Conservation (phyloP, 192 early-diverging fungal genomes). For the Gorgonomyces haynaldii region DNA sequence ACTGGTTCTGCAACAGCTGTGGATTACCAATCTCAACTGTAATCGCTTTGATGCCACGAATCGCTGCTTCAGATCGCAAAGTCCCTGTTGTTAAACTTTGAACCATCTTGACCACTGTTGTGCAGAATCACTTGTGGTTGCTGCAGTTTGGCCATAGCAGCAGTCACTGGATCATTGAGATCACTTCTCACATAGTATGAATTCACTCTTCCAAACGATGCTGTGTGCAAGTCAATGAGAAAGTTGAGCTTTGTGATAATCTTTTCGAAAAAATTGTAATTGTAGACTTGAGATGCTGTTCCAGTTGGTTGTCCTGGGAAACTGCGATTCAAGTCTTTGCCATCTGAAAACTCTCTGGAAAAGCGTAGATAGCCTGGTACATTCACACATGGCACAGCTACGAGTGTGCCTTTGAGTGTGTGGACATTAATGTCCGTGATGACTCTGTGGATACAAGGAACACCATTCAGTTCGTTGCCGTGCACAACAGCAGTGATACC, state of each 20-base stretch:
- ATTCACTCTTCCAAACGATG: constrained; percentile 73
- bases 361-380: constrained; percentile 71
- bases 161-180: constrained; percentile 63
- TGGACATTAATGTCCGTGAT: constrained; percentile 64
- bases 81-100: constrained; percentile 43
- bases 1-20: constrained; percentile 72
- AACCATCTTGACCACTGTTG: constrained; percentile 57
- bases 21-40: constrained; percentile 91
- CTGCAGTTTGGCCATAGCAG: constrained; percentile 70
- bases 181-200: constrained; percentile 79
- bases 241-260: constrained; percentile 72
- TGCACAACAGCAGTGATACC: constrained; percentile 79
- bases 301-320: constrained; percentile 63
- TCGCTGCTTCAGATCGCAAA: constrained; percentile 64
- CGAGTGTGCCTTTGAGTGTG: constrained; percentile 68
- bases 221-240: constrained; percentile 81
- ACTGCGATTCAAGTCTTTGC: constrained; percentile 73
- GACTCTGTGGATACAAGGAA: constrained; percentile 79
- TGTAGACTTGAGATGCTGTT: constrained; percentile 70
- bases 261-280: constrained; percentile 68
- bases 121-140: constrained; percentile 63
- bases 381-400: constrained; percentile 82
- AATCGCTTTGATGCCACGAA: constrained; percentile 68
- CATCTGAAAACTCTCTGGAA: constrained; percentile 72
- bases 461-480: constrained; percentile 87